Base-by-base conservation (phyloP, 352 stramenopile genomes). In the Phytophthora pisi region DNA sequence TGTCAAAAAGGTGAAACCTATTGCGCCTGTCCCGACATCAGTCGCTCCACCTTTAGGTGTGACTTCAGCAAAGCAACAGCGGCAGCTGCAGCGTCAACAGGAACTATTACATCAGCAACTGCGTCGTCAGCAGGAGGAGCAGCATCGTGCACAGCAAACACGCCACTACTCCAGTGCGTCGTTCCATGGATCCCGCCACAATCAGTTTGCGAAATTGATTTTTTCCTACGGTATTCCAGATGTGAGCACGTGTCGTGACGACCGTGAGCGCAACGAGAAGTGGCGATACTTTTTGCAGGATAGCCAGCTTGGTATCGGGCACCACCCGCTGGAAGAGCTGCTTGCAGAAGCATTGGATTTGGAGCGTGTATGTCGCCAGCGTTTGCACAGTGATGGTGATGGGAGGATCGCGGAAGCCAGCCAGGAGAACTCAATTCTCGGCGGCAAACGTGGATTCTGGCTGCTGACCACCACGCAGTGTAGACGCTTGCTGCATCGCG, bases 231-330 rank as follows among this genome's bases (percentile, higher is more conserved):
- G 89, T 6, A 89, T 96, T 30, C 89, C 89, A 0, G 85, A 96
- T 55, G 75, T 82, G 4, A 76, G 80, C 11, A 75, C 68, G n/a
- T 94, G 85, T 46, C 75, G 76, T 51, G 70, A 82, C 42, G 46
- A 80, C 26, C 61, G 65, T 16, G 81, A 91, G 18, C 68, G 72
- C 30, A 59, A 70, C 9, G 82, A 96, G 30, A 95, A 95, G 64
- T 96, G 89, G 89, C 78, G 86, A 4, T 90, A 92, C 49, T 95
- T 96, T 50, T 31, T 89, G 23, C 56, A 86, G 10, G 88, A 96
- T 50, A 45, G 71, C 7, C 45, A 77, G 2, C 58, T 96, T 26
- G 54, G 54, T 5, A 56, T 93, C 13, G 64, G 56, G 0, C 68
- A 71, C 5, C 69, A 59, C n/a, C 70, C 82, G n/a, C 57, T 91